These are phyloP conservation scores for Geopyxis carbonaria DNA, from an alignment of 495 filamentous ascomycete genomes.

Conservation along the genomic window DNA sequence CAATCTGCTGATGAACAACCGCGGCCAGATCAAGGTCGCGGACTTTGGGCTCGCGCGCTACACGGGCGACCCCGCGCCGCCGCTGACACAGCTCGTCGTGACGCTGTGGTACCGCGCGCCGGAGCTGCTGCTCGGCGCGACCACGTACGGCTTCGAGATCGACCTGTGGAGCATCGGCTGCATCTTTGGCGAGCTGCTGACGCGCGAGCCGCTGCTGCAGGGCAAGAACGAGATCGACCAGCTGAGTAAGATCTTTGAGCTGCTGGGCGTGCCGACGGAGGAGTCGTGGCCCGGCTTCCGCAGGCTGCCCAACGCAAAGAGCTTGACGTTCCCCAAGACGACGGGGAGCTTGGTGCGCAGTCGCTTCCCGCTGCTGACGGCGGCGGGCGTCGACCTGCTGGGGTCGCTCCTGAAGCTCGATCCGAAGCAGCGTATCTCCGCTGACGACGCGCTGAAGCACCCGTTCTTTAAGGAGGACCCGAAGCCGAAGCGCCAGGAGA, in stretches of 20 bases:
- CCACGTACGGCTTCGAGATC: conserved; percentile 56
- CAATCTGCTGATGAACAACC: conserved; percentile 89
- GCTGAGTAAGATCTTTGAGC: conserved; percentile 54
- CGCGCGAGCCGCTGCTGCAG: conserved; percentile 67
- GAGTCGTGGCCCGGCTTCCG: conserved; percentile 76
- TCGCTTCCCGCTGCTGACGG: conserved; percentile 65
- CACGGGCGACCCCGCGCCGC: conserved; percentile 62
- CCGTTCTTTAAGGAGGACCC: conserved; percentile 82
- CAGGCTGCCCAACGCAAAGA: conserved; percentile 74
- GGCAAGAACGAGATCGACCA: conserved; percentile 93
- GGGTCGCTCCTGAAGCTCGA: conserved; percentile 55
- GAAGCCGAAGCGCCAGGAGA: conserved; percentile 62
- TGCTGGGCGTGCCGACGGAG: conserved; percentile 79
- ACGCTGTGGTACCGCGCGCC: conserved; percentile 95
- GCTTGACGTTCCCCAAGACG: conserved; percentile 53
- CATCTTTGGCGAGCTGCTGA: conserved; percentile 85
- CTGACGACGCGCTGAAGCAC: conserved; percentile 52
- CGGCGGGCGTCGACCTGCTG: conserved; percentile 54
- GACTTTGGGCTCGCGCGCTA: conserved; percentile 97
- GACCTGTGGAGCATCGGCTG: conserved; percentile 96
- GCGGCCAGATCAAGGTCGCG: conserved; percentile 85
- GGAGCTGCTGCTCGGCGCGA: conserved; percentile 71
- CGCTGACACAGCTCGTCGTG: conserved; percentile 85
- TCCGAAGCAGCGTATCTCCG: conserved; percentile 51
- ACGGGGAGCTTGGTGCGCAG: conserved; percentile 39